Evolutionary conservation across 169 alveolate genomes (phyloP).

Genomic region (Neospora caninum): DNA sequence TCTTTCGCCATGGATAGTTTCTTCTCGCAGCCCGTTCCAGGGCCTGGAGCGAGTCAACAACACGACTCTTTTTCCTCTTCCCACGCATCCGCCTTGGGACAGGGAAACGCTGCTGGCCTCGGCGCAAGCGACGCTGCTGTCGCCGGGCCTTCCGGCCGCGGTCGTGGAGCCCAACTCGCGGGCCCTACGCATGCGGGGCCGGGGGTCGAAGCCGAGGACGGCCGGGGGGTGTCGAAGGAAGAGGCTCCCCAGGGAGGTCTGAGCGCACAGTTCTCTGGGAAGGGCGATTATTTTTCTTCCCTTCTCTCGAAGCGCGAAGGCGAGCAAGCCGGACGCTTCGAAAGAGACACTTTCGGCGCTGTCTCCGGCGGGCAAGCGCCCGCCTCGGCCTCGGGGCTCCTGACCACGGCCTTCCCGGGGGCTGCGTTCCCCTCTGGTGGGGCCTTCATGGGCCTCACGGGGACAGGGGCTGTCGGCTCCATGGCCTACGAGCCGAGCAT

Average conservation of each 20-base stretch:
- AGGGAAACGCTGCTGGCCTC: background rate
- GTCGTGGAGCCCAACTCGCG: background rate
- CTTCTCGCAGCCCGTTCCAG: slow-evolving; percentile 4
- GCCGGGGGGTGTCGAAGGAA: no score
- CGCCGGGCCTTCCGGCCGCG: background rate
- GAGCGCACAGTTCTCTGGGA: no score
- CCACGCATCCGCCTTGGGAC: background rate
- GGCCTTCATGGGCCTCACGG: background rate
- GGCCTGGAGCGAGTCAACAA: background rate
- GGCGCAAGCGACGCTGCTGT: background rate
- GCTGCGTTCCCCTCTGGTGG: background rate
- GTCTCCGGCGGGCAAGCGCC: background rate
- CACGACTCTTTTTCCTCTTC: background rate
- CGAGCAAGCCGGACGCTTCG: background rate
- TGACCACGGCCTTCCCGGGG: background rate
- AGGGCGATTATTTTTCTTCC: no score
- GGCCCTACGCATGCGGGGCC: background rate
- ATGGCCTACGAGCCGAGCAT: slow-evolving; percentile 28
- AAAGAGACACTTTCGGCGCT: background rate
- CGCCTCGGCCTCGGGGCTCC: background rate
- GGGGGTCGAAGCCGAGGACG: no score
- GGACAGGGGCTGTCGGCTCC: background rate
- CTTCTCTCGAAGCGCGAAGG: background rate
- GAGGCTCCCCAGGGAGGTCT: no score
- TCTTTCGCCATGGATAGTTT: background rate